Conservation (phyloP, 2,329 filamentous ascomycete species). For the Colletotrichum cereale region DNA sequence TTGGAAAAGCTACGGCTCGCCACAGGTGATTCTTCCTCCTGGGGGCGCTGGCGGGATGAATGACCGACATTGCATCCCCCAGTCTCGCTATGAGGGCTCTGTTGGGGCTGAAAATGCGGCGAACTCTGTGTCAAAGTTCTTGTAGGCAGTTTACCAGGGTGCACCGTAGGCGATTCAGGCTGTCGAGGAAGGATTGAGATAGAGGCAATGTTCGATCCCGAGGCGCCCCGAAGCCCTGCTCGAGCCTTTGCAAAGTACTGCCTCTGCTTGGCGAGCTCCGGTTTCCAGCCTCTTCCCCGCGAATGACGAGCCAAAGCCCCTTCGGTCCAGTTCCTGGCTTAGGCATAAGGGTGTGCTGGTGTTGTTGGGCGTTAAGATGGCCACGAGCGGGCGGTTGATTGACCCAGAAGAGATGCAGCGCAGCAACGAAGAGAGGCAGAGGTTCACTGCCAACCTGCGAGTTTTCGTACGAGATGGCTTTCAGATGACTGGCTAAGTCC, state of each 20-base stretch:
- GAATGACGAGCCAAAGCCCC: slow-evolving; percentile 53
- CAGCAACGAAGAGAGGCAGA: neutral
- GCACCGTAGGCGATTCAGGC: neutral
- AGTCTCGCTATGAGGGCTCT: slow-evolving; percentile 38
- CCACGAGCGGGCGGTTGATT: no score
- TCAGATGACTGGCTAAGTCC: neutral
- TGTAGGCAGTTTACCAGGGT: neutral
- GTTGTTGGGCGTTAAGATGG: neutral
- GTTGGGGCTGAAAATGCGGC: slow-evolving; percentile 38
- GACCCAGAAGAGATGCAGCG: neutral
- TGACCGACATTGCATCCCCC: no score
- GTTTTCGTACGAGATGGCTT: neutral
- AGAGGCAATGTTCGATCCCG: neutral
- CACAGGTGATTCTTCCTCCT: neutral
- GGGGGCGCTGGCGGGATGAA: neutral
- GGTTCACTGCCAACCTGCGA: neutral
- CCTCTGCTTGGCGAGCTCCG: slow-evolving; percentile 52
- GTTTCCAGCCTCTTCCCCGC: slow-evolving; percentile 49
- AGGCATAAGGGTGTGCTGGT: neutral
- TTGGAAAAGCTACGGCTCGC: neutral
- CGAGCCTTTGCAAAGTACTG: slow-evolving; percentile 54
- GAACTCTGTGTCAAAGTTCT: neutral
- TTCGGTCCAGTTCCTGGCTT: slow-evolving; percentile 59
- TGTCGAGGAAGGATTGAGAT: slow-evolving; percentile 46
- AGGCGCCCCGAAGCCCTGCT: neutral